These are phyloP conservation scores for Acanthochlamys bracteata DNA, from an alignment of 106 monocot species.

Conservation along the genomic window DNA sequence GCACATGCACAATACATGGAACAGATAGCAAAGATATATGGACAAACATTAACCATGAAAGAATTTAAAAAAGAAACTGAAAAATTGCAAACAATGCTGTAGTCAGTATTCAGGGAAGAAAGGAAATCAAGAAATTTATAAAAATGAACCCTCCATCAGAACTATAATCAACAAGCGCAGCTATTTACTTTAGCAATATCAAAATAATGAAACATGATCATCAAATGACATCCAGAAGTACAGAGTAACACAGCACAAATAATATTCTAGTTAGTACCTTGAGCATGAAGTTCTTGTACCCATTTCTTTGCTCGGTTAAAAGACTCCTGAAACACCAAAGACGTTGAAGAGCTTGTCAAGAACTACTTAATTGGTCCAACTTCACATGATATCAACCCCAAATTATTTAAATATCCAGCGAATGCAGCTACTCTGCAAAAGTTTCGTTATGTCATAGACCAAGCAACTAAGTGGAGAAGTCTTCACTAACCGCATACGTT, in stretches of 20 bases:
- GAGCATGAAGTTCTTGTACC: constrained; percentile 91
- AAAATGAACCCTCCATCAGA: too few relatives aligned
- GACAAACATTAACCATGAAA: too few relatives aligned
- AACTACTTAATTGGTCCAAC: background rate
- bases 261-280: constrained; percentile 25
- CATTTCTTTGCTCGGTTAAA: constrained; percentile 91
- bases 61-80: too few relatives aligned
- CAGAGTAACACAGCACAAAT: background rate
- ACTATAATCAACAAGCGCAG: too few relatives aligned
- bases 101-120: too few relatives aligned
- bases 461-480: background rate
- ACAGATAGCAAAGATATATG: too few relatives aligned
- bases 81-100: too few relatives aligned
- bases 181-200: too few relatives aligned
- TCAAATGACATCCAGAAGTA: background rate
- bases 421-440: background rate
- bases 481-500: constrained; percentile 62
- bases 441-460: background rate
- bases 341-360: background rate
- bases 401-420: background rate
- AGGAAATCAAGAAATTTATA: too few relatives aligned
- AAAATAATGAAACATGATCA: background rate
- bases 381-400: background rate
- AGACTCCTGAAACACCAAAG: constrained; percentile 43
- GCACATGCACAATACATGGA: background rate